phyloP scores from a whole-genome alignment of 129 eudicot species.

The Ambrosia artemisiifolia region DNA sequence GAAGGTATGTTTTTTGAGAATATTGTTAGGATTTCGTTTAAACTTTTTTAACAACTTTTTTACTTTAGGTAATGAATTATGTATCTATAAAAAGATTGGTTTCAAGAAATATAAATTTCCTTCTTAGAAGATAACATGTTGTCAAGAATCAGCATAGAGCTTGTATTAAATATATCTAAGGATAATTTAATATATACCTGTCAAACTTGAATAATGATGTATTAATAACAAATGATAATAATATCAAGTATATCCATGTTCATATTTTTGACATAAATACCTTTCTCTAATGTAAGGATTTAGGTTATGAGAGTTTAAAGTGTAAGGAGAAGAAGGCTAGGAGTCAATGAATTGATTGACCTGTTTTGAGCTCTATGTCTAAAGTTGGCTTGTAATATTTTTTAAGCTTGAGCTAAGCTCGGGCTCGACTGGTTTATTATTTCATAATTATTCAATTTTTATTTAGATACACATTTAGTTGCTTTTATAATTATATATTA shows the following conservation, averaged over 20 bases:
- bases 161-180: not conserved
- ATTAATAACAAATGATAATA: no score
- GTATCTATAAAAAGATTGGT: not conserved
- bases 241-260: no score
- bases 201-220: no score
- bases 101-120: not conserved
- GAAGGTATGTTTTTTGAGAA: slow-evolving; percentile 50
- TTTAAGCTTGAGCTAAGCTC: not conserved
- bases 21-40: not conserved
- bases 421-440: not conserved
- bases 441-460: not conserved
- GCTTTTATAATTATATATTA: not conserved
- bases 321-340: no score
- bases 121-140: not conserved
- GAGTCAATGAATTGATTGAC: not conserved
- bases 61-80: not conserved
- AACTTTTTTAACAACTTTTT: not conserved
- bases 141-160: not conserved
- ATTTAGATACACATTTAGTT: not conserved
- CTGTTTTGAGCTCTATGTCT: not conserved
- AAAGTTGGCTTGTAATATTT: not conserved
- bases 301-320: no score
- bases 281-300: no score
- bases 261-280: no score
- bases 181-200: no score